Evolutionary conservation across 1,139 yeast species (phyloP).

Genomic region (Hyphopichia buzzinii): DNA sequence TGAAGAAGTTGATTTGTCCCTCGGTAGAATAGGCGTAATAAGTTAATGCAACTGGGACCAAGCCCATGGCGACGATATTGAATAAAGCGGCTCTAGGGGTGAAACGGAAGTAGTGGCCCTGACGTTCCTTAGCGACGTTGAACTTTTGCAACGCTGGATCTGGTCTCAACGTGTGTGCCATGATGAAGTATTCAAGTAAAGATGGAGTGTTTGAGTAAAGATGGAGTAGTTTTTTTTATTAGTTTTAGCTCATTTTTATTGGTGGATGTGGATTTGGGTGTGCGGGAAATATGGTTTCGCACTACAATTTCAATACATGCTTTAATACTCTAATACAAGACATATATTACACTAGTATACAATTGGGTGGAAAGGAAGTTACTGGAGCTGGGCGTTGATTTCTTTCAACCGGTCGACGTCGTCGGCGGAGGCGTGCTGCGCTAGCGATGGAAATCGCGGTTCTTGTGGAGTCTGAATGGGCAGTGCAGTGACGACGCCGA

Average conservation of each 20-base stretch:
- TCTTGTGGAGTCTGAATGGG: constrained; percentile 1
- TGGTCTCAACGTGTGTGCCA: constrained; percentile 49
- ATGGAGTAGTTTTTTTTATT: background rate
- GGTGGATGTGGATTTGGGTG: background rate
- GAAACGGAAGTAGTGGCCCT: constrained; percentile 46
- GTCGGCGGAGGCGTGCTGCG: background rate
- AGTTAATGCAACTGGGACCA: constrained; percentile 37
- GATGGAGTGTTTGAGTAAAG: background rate
- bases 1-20: constrained; percentile 32
- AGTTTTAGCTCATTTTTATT: constrained; percentile 2
- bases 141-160: constrained; percentile 44
- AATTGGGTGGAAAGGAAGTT: background rate
- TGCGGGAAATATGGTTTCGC: background rate
- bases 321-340: no score
- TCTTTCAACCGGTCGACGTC: constrained; percentile 2
- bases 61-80: constrained; percentile 37
- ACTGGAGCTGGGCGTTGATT: background rate
- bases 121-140: constrained; percentile 42
- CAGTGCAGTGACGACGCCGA: constrained; percentile 17
- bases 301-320: no score
- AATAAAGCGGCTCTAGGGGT: constrained; percentile 39
- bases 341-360: constrained; percentile 2
- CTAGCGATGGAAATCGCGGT: background rate
- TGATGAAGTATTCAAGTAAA: constrained; percentile 10
- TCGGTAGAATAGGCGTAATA: constrained; percentile 38